Evolutionary conservation across 441 rosid species (phyloP).

Genomic region (Pelargonium citronellum): DNA sequence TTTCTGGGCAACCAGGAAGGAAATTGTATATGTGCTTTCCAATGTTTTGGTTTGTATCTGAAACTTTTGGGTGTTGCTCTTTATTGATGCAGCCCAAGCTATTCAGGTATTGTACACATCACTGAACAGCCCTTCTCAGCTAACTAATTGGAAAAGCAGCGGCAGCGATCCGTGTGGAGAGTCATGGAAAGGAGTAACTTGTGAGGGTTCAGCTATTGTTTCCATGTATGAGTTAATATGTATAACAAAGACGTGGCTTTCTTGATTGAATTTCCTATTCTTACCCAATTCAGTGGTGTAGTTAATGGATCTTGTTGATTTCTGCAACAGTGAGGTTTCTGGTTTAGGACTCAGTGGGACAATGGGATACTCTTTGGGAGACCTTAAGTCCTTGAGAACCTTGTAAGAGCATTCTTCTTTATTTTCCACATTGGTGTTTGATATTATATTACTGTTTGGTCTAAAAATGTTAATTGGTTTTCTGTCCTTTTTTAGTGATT

Average conservation of each 20-base stretch:
- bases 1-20: background rate
- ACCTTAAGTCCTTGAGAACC: constrained; percentile 59
- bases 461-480: constrained; percentile 16
- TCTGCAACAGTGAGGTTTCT: constrained; percentile 57
- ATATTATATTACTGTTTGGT: constrained; percentile 13
- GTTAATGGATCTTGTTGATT: constrained; percentile 17
- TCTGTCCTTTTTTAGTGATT: constrained; percentile 45
- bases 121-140: constrained; percentile 65
- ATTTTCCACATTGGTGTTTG: background rate
- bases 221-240: constrained; percentile 46
- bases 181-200: constrained; percentile 85
- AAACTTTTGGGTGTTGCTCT: background rate
- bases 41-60: background rate
- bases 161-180: constrained; percentile 97
- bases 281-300: constrained; percentile 1
- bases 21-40: no score
- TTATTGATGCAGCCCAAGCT: constrained; percentile 61
- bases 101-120: constrained; percentile 75
- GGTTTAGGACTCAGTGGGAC: constrained; percentile 73
- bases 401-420: constrained; percentile 40
- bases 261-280: background rate
- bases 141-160: constrained; percentile 69
- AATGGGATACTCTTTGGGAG: constrained; percentile 79
- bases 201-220: constrained; percentile 82
- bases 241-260: background rate